Conservation (phyloP, 2,329 filamentous ascomycete genomes). For the Exophiala spinifera region DNA sequence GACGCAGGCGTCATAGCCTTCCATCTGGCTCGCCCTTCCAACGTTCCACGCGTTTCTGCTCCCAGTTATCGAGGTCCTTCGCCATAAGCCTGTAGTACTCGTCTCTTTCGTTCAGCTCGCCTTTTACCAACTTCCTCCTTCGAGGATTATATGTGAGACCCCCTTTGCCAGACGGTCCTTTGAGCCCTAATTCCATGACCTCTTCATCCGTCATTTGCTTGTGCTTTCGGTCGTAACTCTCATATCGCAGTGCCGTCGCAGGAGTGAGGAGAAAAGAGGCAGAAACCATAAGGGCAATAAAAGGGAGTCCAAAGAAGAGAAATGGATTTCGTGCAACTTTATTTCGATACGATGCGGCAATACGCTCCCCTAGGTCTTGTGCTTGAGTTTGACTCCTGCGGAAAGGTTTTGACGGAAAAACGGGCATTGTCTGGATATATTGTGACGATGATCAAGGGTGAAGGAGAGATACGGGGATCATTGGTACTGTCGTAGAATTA, state of each 20-base stretch:
- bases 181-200: conserved; percentile 70
- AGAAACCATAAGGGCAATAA: conserved; percentile 82
- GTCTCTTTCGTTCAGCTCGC: conserved; percentile 38
- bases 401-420: conserved; percentile 70
- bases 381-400: conserved; percentile 41
- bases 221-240: conserved; percentile 86
- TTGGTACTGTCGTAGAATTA: background rate
- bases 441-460: background rate
- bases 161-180: conserved; percentile 73
- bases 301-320: conserved; percentile 87
- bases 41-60: conserved; percentile 89
- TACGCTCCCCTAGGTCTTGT: conserved; percentile 36
- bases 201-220: conserved; percentile 81
- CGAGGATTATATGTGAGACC: conserved; percentile 58
- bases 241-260: conserved; percentile 88
- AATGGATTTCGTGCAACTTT: conserved; percentile 78
- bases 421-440: conserved; percentile 48
- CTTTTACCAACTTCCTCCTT: conserved; percentile 32
- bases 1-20: conserved; percentile 52
- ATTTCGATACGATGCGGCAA: conserved; percentile 74
- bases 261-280: conserved; percentile 94
- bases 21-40: conserved; percentile 89
- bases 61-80: conserved; percentile 93
- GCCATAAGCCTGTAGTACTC: conserved; percentile 64
- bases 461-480: no score